Conservation (phyloP, 75 land plant species). For the Pinus albicaulis region DNA sequence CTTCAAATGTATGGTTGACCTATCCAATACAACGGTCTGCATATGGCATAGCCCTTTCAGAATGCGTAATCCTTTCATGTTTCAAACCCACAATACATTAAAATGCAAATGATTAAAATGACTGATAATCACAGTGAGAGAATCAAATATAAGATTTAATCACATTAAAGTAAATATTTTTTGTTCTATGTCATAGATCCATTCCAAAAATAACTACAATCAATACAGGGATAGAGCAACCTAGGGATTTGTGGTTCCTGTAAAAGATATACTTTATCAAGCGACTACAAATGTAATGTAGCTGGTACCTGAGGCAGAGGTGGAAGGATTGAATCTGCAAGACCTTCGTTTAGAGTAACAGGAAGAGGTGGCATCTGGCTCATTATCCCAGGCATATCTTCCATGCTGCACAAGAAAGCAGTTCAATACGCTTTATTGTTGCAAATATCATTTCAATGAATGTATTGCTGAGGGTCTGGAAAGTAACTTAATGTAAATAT, state of each 20-base stretch:
- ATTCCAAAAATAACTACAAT: background rate
- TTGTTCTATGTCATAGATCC: background rate
- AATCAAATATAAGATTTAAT: background rate
- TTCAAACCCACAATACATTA: background rate
- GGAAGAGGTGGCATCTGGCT: slow-evolving; percentile 92
- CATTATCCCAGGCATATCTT: slow-evolving; percentile 67
- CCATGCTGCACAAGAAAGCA: slow-evolving; percentile 49
- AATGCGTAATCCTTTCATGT: background rate
- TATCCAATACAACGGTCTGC: slow-evolving; percentile 9
- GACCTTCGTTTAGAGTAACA: slow-evolving; percentile 61
- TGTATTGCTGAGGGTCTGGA: too few relatives aligned
- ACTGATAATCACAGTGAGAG: background rate
- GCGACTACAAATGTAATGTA: slow-evolving; percentile 11
- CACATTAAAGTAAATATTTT: background rate
- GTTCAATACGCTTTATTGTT: background rate
- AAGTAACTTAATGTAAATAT: too few relatives aligned
- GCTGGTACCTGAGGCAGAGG: slow-evolving; percentile 17
- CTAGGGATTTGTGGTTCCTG: background rate
- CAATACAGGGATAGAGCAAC: background rate
- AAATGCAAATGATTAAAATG: background rate
- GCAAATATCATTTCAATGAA: too few relatives aligned
- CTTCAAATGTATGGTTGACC: slow-evolving; percentile 10
- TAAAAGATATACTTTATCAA: background rate
- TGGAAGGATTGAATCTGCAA: slow-evolving; percentile 80
- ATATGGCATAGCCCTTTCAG: background rate